Percentiles rank a stretch among this genome's conserved stretches.
These are phyloP conservation scores for Yamadazyma sp. DNA, from an alignment of 805 yeast species.

Conservation along the genomic window DNA sequence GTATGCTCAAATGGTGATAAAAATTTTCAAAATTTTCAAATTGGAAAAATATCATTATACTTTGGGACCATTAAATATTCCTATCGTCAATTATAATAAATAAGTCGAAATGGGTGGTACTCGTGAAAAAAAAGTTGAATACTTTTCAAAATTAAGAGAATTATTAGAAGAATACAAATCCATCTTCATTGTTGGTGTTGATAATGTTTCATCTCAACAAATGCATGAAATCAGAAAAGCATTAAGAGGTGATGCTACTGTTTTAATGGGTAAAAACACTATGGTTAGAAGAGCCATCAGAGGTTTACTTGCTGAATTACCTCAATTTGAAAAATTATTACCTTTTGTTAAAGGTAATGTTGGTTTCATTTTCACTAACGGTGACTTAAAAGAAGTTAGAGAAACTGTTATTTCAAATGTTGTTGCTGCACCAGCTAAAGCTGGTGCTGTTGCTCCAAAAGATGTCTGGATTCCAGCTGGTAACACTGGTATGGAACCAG, in stretches of 20 bases:
- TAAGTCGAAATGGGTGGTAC: constrained; percentile 99
- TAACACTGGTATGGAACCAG: constrained; percentile 99
- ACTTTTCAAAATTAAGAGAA: constrained; percentile 93
- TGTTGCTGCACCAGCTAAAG: constrained; percentile 99
- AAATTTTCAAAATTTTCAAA: constrained; percentile 5
- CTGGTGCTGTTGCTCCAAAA: constrained; percentile 98
- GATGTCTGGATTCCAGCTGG: constrained; percentile 98
- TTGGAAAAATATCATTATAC: constrained; percentile 3
- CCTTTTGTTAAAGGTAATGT: constrained; percentile 97
- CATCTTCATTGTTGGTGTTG: constrained; percentile 98
- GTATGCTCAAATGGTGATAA: constrained; percentile 7
- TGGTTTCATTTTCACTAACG: constrained; percentile 99
- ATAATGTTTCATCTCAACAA: constrained; percentile 99
- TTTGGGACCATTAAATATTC: constrained; percentile 78
- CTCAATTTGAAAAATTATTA: constrained; percentile 92
- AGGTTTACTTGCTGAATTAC: constrained; percentile 88
- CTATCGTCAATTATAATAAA: constrained; percentile 59
- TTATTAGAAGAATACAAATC: constrained; percentile 96
- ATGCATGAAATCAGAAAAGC: constrained; percentile 99
- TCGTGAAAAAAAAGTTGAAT: constrained; percentile 95
- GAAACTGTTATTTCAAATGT: constrained; percentile 84
- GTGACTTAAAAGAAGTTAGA: constrained; percentile 88
- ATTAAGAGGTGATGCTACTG: constrained; percentile 91
- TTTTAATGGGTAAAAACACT: constrained; percentile 99
- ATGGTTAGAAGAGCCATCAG: constrained; percentile 99